Conservation (phyloP, 352 stramenopile genomes). For the Phytophthora rubi region DNA sequence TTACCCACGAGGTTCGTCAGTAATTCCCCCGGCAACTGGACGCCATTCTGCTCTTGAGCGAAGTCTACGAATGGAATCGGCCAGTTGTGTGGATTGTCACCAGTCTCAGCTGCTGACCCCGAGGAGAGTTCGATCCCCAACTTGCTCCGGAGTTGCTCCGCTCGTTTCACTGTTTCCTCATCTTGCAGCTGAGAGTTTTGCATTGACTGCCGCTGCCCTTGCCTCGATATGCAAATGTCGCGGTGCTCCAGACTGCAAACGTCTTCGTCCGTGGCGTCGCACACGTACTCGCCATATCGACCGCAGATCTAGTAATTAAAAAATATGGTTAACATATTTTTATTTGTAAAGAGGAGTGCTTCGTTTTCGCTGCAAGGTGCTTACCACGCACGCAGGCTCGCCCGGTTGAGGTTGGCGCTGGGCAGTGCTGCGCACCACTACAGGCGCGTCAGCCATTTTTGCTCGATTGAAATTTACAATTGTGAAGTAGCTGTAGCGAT, state of each 20-base stretch:
- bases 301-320: conserved; percentile 54
- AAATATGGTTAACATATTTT: not conserved
- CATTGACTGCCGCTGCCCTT: not conserved
- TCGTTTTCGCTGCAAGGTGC: not conserved
- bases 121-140: conserved; percentile 42
- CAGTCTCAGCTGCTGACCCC: not conserved
- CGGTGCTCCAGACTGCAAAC: conserved; percentile 86
- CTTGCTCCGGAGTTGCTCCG: conserved; percentile 31
- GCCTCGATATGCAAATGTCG: conserved; percentile 44
- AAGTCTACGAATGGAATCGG: conserved; percentile 32
- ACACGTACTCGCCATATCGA: conserved; percentile 81
- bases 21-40: conserved; percentile 41
- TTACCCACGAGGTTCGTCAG: conserved; percentile 45
- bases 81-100: not conserved
- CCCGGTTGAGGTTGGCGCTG: conserved; percentile 42
- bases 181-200: not conserved
- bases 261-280: conserved; percentile 82
- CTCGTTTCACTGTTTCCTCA: conserved; percentile 8
- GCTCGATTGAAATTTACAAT: not conserved
- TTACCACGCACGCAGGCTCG: conserved; percentile 59
- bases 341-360: not conserved
- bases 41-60: conserved; percentile 32
- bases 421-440: conserved; percentile 35
- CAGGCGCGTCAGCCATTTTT: conserved; percentile 20
- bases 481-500: not conserved